Percentiles rank a stretch among this genome's conserved stretches.
Conservation (phyloP, 345 rosid species). For the Firmiana major region DNA sequence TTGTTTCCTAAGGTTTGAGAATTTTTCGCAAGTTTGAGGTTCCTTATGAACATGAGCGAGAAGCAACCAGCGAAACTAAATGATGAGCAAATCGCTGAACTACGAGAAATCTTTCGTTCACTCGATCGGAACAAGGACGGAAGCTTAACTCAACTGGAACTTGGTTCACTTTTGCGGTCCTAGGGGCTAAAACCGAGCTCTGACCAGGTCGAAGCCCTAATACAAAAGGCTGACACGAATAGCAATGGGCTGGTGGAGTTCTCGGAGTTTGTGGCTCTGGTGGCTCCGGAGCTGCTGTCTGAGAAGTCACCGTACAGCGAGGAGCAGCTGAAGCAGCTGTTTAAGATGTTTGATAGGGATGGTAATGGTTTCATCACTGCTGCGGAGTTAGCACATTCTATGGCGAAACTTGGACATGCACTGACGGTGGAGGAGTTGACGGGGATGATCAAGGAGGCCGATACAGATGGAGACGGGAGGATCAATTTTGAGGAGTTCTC, state of each 20-base stretch:
- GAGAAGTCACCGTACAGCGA: constrained; percentile 72
- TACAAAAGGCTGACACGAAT: constrained; percentile 73
- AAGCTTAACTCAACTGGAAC: constrained; percentile 80
- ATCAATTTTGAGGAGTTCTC: constrained; percentile 76
- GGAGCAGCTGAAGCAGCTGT: constrained; percentile 62
- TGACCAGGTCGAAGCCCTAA: constrained; percentile 65
- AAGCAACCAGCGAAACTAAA: constrained; percentile 51
- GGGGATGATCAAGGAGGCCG: constrained; percentile 96
- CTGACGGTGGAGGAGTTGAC: constrained; percentile 77
- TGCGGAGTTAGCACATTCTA: constrained; percentile 79
- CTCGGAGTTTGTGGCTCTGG: constrained; percentile 74
- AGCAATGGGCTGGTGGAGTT: constrained; percentile 87
- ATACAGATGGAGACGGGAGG: constrained; percentile 83
- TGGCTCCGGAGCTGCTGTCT: constrained; percentile 69
- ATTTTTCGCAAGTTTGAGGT: neutral
- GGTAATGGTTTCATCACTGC: constrained; percentile 80
- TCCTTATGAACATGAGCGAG: constrained; percentile 42
- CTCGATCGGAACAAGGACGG: constrained; percentile 88
- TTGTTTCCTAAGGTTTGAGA: neutral
- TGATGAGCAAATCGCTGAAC: constrained; percentile 72
- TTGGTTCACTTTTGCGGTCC: constrained; percentile 81
- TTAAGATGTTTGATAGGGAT: constrained; percentile 74
- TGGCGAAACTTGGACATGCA: constrained; percentile 80
- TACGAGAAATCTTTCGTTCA: constrained; percentile 80
- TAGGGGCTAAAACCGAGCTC: constrained; percentile 67